phyloP scores from a whole-genome alignment of 179 eudicot genomes.

The Beta macrorhiza region DNA sequence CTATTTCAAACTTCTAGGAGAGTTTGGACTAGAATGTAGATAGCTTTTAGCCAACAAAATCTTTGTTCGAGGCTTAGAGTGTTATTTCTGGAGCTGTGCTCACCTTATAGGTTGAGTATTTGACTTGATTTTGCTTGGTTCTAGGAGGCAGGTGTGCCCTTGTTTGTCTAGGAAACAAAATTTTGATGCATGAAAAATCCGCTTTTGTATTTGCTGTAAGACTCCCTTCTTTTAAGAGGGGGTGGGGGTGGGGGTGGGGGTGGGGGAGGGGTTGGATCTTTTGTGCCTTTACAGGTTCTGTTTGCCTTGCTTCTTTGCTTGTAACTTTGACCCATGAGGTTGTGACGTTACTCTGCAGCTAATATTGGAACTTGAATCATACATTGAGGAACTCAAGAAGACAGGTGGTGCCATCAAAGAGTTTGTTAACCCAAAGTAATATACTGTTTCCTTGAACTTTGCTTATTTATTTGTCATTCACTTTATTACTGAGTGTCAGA shows the following conservation, averaged over 20 bases:
- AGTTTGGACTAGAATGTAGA: not conserved
- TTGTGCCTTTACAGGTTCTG: not conserved
- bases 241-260: too few species aligned
- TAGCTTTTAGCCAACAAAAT: not conserved
- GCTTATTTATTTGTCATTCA: not conserved
- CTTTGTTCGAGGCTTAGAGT: not conserved
- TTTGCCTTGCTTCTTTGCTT: not conserved
- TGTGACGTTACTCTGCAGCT: conserved; percentile 50
- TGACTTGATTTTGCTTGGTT: not conserved
- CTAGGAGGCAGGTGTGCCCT: not conserved
- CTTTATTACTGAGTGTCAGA: not conserved
- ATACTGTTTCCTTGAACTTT: conserved; percentile 8
- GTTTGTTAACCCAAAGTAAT: conserved; percentile 96
- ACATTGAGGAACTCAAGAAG: conserved; percentile 79
- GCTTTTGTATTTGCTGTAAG: not conserved
- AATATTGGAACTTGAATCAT: conserved; percentile 83
- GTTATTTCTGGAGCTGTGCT: not conserved
- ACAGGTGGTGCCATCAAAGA: conserved; percentile 92
- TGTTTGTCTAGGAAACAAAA: not conserved
- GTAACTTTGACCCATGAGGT: conserved; percentile 12
- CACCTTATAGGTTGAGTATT: not conserved
- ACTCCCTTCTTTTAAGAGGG: not conserved
- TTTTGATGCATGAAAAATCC: not conserved
- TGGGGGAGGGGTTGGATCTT: not conserved
- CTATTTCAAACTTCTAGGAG: not conserved